Evolutionary conservation across 2,329 filamentous ascomycete genomes (phyloP).

Genomic region (Paracoccidioides lutzii): DNA sequence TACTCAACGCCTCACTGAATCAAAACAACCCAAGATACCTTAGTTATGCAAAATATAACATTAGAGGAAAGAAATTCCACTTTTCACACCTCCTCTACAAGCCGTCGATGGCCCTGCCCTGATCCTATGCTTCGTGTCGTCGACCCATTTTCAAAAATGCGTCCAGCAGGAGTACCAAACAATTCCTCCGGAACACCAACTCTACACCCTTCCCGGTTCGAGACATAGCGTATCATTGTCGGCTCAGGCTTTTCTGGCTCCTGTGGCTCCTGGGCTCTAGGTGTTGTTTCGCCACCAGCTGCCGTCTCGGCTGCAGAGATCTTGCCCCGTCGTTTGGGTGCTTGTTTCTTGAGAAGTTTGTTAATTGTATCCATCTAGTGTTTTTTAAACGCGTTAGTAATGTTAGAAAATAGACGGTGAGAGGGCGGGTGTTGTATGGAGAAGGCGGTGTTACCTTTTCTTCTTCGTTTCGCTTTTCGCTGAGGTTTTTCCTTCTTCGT

Average conservation of each 20-base stretch:
- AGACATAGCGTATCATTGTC: conserved; percentile 35
- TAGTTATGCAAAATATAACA: not conserved
- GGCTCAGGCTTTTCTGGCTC: conserved; percentile 30
- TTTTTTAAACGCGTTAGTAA: not conserved
- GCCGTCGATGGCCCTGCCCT: conserved; percentile 16
- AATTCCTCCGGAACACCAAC: conserved; percentile 37
- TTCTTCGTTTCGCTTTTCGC: conserved; percentile 65
- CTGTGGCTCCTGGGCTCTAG: conserved; percentile 26
- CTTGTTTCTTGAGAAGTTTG: conserved; percentile 53
- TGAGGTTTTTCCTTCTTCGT: conserved; percentile 57
- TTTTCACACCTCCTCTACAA: conserved; percentile 28
- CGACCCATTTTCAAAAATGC: conserved; percentile 23
- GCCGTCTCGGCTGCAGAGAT: conserved; percentile 34
- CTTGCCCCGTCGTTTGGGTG: conserved; percentile 44
- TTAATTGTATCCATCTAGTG: conserved; percentile 53
- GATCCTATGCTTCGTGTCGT: conserved; percentile 4
- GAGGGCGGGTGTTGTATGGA: not conserved
- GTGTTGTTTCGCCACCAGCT: conserved; percentile 27
- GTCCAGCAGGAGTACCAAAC: conserved; percentile 32
- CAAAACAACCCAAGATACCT: not conserved
- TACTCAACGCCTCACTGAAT: no score
- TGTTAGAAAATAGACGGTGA: not conserved
- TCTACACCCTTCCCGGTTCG: conserved; percentile 27
- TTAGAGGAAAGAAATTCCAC: conserved; percentile 1
- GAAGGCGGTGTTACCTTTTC: conserved; percentile 45